These are phyloP conservation scores for Paratinospora sagittata DNA, from an alignment of 164 flowering plant genomes.

Conservation along the genomic window DNA sequence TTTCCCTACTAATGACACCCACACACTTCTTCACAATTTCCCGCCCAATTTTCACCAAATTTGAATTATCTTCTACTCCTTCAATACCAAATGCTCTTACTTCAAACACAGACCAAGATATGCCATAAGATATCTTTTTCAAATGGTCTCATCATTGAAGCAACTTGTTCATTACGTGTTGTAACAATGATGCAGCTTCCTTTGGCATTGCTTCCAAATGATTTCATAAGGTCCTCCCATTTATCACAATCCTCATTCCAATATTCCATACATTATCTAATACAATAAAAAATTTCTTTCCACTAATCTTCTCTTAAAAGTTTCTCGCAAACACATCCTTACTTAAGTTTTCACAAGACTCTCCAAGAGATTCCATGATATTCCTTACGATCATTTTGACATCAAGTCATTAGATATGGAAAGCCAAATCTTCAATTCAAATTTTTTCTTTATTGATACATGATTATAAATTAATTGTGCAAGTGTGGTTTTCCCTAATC, in stretches of 20 bases:
- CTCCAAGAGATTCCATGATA: background rate
- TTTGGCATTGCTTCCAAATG: background rate
- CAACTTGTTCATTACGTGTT: background rate
- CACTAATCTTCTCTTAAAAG: background rate
- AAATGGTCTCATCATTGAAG: background rate
- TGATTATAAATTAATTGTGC: conserved; percentile 13
- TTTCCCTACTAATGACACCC: background rate
- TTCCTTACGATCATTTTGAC: background rate
- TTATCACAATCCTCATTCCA: background rate
- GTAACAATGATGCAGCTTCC: background rate
- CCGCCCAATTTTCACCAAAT: background rate
- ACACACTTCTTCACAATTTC: background rate
- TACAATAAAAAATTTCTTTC: conserved; percentile 1
- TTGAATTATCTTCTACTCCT: background rate
- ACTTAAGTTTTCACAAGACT: background rate
- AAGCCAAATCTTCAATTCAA: conserved; percentile 5
- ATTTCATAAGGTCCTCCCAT: background rate
- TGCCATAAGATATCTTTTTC: background rate
- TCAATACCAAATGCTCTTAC: background rate
- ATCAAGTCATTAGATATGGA: conserved; percentile 1
- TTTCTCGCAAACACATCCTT: background rate
- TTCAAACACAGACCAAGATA: background rate
- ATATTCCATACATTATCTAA: conserved; percentile 6
- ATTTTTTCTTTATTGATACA: background rate
- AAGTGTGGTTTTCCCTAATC: conserved; percentile 16